Base-by-base conservation (phyloP, 257 asterid species). In the Hygrophila difformis region DNA sequence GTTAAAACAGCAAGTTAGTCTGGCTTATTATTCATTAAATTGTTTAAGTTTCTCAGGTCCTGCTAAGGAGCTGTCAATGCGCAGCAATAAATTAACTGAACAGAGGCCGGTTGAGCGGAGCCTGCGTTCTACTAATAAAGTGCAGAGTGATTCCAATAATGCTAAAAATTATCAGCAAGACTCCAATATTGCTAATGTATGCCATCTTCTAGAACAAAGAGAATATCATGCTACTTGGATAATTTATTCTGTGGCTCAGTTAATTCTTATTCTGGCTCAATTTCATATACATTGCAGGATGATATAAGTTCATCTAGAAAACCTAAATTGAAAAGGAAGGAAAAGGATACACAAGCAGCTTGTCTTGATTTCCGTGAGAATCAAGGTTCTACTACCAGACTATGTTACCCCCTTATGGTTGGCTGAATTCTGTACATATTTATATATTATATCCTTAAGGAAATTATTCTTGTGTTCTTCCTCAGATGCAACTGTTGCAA, bases 11-110 rank as follows among this genome's bases (percentile, higher is more conserved):
- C 18, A 33, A 21, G 18, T 53, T 64, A 55, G 58, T 61, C 62
- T 66, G 72, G 73, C 81, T 79, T 67, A 75, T 69, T 72, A 62
- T 78, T 66, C 61, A 65, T 61, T 65, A 65, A 67, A 59, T 49
- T 69, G 64, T 70, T 77, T 92, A 82, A 82, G 93, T 69, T 79
- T 84, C 84, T 72, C 96, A 91, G 96, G 93, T 84, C 76, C 72
- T 68, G 60, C 72, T 51, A 71, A 66, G 77, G 82, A 80, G 76
- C 57, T n/a, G n/a, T n/a, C 82, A 47, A 62, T 58, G 55, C 47
- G 51, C 67, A 51, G 52, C 26, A 63, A 68, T 64, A 62, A 66
- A 51, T 50, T 69, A 61, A 65, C 68, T 49, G 81, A 72, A 64
- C 52, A 76, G 18, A 78, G 56, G 68, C 39, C 78, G 48, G 37